phyloP scores from a whole-genome alignment of 2,329 filamentous ascomycete genomes.

The Verticillium klebahnii region DNA sequence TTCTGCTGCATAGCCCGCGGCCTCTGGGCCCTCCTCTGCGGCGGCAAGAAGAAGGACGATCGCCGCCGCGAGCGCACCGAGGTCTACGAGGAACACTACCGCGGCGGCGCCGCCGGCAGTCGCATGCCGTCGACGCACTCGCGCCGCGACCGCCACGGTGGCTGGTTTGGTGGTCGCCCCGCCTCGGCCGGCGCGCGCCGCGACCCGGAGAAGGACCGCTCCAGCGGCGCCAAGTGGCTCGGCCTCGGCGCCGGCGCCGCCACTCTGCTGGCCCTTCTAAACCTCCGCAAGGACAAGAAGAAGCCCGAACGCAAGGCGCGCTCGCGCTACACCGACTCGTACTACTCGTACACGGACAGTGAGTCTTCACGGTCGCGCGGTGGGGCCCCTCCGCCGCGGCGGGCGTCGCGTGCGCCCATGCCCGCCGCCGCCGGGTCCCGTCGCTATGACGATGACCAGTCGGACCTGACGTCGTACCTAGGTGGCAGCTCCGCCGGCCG shows the following conservation, averaged over 20 bases:
- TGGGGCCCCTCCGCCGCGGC: background rate
- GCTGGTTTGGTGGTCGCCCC: slow-evolving; percentile 47
- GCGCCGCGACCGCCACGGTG: slow-evolving; percentile 48
- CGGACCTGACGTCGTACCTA: slow-evolving; percentile 19
- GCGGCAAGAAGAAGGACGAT: slow-evolving; percentile 47
- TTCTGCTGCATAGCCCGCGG: slow-evolving; percentile 67
- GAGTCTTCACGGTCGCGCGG: slow-evolving; percentile 28
- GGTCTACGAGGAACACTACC: slow-evolving; percentile 59
- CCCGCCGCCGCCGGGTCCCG: background rate
- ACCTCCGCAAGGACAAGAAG: slow-evolving; percentile 46
- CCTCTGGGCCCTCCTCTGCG: slow-evolving; percentile 60
- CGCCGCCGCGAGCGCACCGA: slow-evolving; percentile 50
- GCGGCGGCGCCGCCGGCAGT: slow-evolving; percentile 34
- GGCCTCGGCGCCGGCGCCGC: slow-evolving; percentile 46
- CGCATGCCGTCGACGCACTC: slow-evolving; percentile 34
- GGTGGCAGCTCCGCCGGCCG: slow-evolving; percentile 44
- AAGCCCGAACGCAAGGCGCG: slow-evolving; percentile 35
- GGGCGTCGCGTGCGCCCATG: background rate
- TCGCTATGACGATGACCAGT: background rate
- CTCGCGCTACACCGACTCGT: slow-evolving; percentile 46
- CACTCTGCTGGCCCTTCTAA: slow-evolving; percentile 50
- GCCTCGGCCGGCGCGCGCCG: slow-evolving; percentile 34
- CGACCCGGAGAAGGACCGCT: slow-evolving; percentile 44
- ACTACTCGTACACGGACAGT: slow-evolving; percentile 52
- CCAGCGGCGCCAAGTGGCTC: slow-evolving; percentile 45